phyloP scores from a whole-genome alignment of 305 asterid genomes.

The Solanum chacoense region DNA sequence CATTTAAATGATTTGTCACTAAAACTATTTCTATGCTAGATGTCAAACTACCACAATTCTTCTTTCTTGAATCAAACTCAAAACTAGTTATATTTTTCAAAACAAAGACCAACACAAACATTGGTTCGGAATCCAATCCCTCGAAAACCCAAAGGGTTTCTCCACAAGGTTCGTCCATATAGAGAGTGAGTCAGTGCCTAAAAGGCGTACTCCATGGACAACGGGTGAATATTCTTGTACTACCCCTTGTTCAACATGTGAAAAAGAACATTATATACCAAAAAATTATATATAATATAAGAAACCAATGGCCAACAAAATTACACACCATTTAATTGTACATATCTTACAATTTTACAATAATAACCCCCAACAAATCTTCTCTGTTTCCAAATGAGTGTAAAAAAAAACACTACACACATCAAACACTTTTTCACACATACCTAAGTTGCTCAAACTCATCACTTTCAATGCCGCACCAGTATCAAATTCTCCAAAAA shows the following conservation, averaged over 20 bases:
- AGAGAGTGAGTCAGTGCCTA: neutral
- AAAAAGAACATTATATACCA: neutral
- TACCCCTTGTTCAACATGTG: neutral
- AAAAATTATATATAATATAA: neutral
- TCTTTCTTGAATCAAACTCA: neutral
- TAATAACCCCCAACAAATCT: neutral
- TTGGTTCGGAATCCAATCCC: neutral
- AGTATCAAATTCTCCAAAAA: no score
- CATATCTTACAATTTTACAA: neutral
- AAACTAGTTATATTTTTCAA: neutral
- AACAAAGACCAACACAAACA: neutral
- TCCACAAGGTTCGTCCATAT: neutral
- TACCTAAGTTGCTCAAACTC: neutral
- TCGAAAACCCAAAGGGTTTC: neutral
- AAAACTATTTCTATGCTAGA: neutral
- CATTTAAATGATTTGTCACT: neutral
- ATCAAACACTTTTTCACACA: neutral
- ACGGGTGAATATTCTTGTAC: neutral
- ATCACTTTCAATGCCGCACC: neutral
- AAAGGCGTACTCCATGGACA: neutral
- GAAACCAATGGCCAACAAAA: neutral
- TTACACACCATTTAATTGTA: neutral
- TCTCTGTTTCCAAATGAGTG: neutral
- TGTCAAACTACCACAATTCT: neutral
- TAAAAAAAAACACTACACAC: neutral